phyloP scores from a whole-genome alignment of 2,329 filamentous ascomycete species.

The Lizonia empirigonia region DNA sequence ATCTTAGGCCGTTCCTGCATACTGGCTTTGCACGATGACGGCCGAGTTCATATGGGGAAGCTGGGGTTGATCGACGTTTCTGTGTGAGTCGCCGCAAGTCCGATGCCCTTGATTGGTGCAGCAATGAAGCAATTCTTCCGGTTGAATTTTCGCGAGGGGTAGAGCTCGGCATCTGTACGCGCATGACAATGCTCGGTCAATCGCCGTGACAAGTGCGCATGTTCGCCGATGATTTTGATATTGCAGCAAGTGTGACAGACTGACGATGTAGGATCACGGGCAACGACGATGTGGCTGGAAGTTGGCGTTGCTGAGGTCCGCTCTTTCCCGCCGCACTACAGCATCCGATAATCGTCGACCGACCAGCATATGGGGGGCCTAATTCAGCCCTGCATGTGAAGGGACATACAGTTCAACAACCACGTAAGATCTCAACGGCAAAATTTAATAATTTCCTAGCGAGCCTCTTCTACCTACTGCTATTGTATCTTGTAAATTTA shows the following conservation, averaged over 20 bases:
- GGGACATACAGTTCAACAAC: no score
- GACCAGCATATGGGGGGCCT: no score
- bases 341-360: no score
- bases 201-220: not conserved
- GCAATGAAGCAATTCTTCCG: constrained; percentile 2
- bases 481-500: no score
- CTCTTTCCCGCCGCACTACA: not conserved
- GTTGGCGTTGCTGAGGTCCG: not conserved
- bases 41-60: constrained; percentile 1
- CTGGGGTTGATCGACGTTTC: constrained; percentile 2
- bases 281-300: not conserved
- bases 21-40: not conserved
- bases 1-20: not conserved
- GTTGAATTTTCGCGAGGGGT: constrained; percentile 1
- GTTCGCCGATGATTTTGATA: not conserved
- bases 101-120: constrained; percentile 5
- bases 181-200: constrained; percentile 1
- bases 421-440: no score
- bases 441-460: no score
- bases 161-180: not conserved
- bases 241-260: not conserved
- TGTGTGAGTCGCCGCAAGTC: not conserved
- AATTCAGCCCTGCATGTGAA: no score
- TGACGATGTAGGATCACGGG: no score
- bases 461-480: no score